Evolutionary conservation across 1,284 basidiomycete genomes (phyloP).

Genomic region (Fomitiporia mediterranea): DNA sequence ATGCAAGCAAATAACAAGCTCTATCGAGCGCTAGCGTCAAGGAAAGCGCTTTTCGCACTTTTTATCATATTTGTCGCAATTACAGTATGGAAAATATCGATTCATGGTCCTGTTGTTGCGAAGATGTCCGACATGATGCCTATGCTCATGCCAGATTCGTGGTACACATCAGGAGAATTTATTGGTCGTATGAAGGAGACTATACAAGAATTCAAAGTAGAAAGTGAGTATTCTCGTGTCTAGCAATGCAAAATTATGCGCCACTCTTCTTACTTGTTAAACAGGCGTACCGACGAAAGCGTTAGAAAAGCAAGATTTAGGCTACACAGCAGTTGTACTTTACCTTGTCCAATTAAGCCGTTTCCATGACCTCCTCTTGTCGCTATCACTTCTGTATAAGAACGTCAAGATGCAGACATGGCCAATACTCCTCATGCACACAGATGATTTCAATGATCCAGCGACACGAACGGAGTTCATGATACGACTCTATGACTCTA

Average conservation of each 20-base stretch:
- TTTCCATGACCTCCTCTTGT: slow-evolving; percentile 11
- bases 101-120: neutral
- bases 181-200: slow-evolving; percentile 8
- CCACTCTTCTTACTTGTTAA: neutral
- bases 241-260: neutral
- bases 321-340: slow-evolving; percentile 13
- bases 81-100: neutral
- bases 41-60: neutral
- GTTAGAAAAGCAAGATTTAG: neutral
- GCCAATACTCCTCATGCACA: slow-evolving; percentile 17
- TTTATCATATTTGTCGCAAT: neutral
- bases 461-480: slow-evolving; percentile 10
- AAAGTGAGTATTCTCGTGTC: slow-evolving; percentile 1
- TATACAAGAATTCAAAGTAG: slow-evolving; percentile 10
- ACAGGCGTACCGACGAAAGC: slow-evolving; percentile 10
- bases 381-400: slow-evolving; percentile 14
- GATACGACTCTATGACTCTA: slow-evolving; percentile 14
- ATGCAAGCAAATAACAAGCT: neutral
- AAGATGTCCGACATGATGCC: too few species aligned
- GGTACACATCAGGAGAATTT: slow-evolving; percentile 13
- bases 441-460: slow-evolving; percentile 16
- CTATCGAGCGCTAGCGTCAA: neutral
- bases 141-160: too few species aligned
- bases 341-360: slow-evolving; percentile 17
- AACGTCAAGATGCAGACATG: slow-evolving; percentile 19